Evolutionary conservation across 176 grass and related monocot genomes (phyloP).

Genomic region (Aegilops longissima): DNA sequence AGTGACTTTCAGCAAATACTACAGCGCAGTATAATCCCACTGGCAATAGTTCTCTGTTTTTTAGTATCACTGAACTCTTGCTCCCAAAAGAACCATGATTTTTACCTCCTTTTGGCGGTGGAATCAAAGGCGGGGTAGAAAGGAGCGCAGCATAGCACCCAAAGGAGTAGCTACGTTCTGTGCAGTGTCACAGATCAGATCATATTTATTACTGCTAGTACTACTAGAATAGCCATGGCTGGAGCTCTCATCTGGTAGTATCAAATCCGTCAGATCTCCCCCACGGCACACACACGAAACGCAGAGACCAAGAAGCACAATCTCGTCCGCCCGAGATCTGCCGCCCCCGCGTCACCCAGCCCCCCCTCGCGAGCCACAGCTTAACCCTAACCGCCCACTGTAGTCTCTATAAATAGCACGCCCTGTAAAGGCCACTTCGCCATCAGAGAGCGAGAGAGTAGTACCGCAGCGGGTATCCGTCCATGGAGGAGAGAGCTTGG

Average conservation of each 20-base stretch:
- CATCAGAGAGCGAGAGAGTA: conserved; percentile 1
- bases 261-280: conserved; percentile 41
- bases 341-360: conserved; percentile 21
- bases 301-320: conserved; percentile 44
- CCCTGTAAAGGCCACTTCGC: not conserved
- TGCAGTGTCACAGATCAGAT: not conserved
- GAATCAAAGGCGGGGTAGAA: conserved; percentile 26
- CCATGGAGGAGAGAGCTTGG: not conserved
- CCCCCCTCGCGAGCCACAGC: conserved; percentile 17
- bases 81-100: conserved; percentile 38
- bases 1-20: not conserved
- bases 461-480: not conserved
- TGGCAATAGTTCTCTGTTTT: not conserved
- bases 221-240: conserved; percentile 25
- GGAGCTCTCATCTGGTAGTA: not conserved
- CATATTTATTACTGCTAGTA: not conserved
- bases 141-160: conserved; percentile 5
- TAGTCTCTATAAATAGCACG: conserved; percentile 51
- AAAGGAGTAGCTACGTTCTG: conserved; percentile 8
- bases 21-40: not conserved
- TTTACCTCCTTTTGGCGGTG: conserved; percentile 25
- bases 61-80: not conserved
- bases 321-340: conserved; percentile 36
- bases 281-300: not conserved
- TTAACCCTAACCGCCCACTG: conserved; percentile 35